phyloP scores from a whole-genome alignment of 2,329 filamentous ascomycete genomes.

The Pseudocercospora eumusae region DNA sequence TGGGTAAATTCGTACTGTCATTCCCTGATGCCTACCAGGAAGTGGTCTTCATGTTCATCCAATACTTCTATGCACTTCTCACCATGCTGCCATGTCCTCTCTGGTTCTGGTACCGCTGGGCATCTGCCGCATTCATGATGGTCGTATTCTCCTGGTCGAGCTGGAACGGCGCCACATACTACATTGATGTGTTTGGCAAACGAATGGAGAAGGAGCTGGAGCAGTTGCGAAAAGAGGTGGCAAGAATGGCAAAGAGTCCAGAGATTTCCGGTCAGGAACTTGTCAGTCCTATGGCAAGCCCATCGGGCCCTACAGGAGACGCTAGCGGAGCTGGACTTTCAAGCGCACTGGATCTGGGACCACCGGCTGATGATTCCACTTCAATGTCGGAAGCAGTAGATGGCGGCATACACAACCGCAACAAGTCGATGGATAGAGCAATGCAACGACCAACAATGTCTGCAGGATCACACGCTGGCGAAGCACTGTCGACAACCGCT shows the following conservation, averaged over 20 bases:
- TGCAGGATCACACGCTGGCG: constrained; percentile 2
- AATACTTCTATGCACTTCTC: constrained; percentile 84
- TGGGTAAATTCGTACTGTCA: constrained; percentile 80
- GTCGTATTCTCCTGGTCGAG: constrained; percentile 91
- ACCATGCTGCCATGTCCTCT: constrained; percentile 94
- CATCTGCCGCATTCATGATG: constrained; percentile 73
- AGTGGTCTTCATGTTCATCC: constrained; percentile 90
- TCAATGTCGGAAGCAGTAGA: constrained; percentile 6
- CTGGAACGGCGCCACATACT: constrained; percentile 95
- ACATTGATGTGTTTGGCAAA: constrained; percentile 97
- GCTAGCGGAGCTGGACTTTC: constrained; percentile 22
- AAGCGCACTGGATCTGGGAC: constrained; percentile 38
- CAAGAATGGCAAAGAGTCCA: constrained; percentile 36
- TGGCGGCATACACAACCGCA: constrained; percentile 17
- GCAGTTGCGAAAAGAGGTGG: constrained; percentile 79
- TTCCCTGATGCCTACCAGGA: constrained; percentile 78
- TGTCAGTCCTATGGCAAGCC: constrained; percentile 33
- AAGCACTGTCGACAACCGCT: constrained; percentile 9
- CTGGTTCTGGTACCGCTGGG: constrained; percentile 89
- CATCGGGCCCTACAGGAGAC: constrained; percentile 32
- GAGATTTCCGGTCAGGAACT: constrained; percentile 32
- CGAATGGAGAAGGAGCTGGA: constrained; percentile 96
- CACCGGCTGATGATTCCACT: constrained; percentile 27
- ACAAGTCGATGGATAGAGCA: constrained; percentile 17
- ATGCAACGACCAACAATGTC: constrained; percentile 14